Evolutionary conservation across 108 stramenopile species (phyloP), one percentile per base, ranked within the genome.

Genomic region (Thalassiosira profunda): DNA sequence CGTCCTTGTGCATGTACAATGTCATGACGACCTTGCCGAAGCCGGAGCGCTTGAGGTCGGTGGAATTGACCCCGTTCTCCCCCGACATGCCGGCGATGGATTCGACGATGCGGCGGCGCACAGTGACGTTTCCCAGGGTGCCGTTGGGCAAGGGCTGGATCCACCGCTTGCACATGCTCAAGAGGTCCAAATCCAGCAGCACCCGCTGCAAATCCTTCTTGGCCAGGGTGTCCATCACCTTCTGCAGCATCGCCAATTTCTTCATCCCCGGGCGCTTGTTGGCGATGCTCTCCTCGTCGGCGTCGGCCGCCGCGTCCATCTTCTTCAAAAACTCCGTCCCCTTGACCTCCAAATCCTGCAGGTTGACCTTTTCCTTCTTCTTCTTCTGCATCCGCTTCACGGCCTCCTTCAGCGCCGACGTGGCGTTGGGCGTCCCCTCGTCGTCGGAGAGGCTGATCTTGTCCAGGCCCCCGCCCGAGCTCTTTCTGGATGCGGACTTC

Each of bases 1-100:
- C 96, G 29, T 63, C 65, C 57, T 89, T 90, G 82, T 95, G 91
- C 77, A 83, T 91, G 63, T 85, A 94, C 36, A 94, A 46, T 20
- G 62, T 70, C 94, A 95, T 94, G 62, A 94, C 84, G 10, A 84
- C 75, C 58, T 91, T 90, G 5, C 96, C 96, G 41, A 95, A 87
- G 17, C 87, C 89, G 7, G 85, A 86, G 17, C 82, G 69, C 73
- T 93, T 94, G 17, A 97, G 64, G 63, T 95, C 92, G 5, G 60
- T 46, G 15, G 80, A 48, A 21, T 52, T 84, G 12, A 96, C 82
- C 6, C 96, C 96, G 45, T 72, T 64, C 21, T 93, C 93, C 9
- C 91, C 93, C 7, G 82, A 87, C 88, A 96, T 88, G 8, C 53
- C 40, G n/a, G 72, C 51, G 33, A 94, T 77, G 15, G 80, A 44